Evolutionary conservation across 2,329 filamentous ascomycete genomes (phyloP).

Genomic region (Penicillium polonicum): DNA sequence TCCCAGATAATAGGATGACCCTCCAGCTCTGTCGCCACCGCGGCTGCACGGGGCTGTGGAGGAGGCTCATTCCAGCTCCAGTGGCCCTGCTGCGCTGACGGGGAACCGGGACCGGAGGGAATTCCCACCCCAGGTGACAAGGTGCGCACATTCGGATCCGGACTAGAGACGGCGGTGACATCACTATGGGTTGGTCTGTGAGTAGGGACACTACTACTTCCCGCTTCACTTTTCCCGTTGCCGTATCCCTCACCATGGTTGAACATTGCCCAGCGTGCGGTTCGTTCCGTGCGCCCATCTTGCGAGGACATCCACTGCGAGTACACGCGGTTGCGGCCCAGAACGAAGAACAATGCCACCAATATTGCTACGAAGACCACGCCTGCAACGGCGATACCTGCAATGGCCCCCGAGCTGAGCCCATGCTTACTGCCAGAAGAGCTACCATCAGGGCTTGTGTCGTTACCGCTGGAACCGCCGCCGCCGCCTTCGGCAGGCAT

Average conservation of each 20-base stretch:
- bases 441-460: neutral
- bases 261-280: constrained; percentile 35
- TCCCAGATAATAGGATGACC: constrained; percentile 8
- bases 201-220: constrained; percentile 7
- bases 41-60: neutral
- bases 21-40: constrained; percentile 20
- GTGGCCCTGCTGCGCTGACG: constrained; percentile 7
- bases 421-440: constrained; percentile 1
- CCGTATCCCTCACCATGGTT: constrained; percentile 12
- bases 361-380: constrained; percentile 50
- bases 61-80: constrained; percentile 21
- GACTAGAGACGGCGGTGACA: constrained; percentile 7
- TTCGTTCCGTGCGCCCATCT: constrained; percentile 34
- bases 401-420: constrained; percentile 54
- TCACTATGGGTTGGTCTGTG: constrained; percentile 7
- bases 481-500: constrained; percentile 55
- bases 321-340: constrained; percentile 38
- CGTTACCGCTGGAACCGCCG: constrained; percentile 2
- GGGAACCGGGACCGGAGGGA: neutral
- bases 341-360: constrained; percentile 41
- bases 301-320: constrained; percentile 36
- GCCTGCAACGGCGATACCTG: constrained; percentile 58
- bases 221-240: constrained; percentile 20
- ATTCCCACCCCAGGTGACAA: constrained; percentile 6
- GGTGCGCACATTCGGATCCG: constrained; percentile 8